Base-by-base conservation (phyloP, 306 rosid genomes). In the Vigna trinervia region DNA sequence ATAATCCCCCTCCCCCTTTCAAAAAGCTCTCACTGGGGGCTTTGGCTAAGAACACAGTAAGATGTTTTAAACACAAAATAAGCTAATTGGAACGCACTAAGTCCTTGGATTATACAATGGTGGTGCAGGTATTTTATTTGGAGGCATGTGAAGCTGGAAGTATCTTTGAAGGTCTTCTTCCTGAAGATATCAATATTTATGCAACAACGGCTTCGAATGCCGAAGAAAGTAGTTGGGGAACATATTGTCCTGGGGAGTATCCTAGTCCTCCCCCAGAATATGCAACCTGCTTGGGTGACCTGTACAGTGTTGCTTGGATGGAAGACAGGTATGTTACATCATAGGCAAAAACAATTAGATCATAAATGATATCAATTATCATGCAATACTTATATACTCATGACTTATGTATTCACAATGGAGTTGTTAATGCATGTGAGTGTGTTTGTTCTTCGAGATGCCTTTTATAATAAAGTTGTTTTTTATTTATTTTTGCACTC, bases 71-170 rank as follows among this genome's bases (percentile, higher is more conserved):
- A 61, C 58, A 19, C 76, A 48, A 32, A 58, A 43, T 70, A 22
- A 38, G 22, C 53, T 59, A 48, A 71, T 69, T 46, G 47, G 17
- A 69, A 34, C 45, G 4, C 48, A 13, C 75, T 67, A 46, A 78
- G 58, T 39, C 39, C 63, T 73, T 75, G 20, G 22, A 71, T 74
- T 74, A 62, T n/a, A 23, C 57, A 19, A 66, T 57, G 81, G 20
- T 3, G 23, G 6, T 82, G 77, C 83, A 96, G 99, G 99, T 96
- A 72, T 92, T 96, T 88, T 96, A 96, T 85, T 94, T 96, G 0
- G 99, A 96, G 83, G 97, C 99, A 65, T 96, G 99, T 87, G 99
- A 96, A 84, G 89, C 99, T 26, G 98, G 98, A 80, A 96, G 99
- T 78, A 92, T 96, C 75, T 96, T 96, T 80, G 98, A 96, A 85